Evolutionary conservation across 352 stramenopile genomes (phyloP).

Genomic region (Phytopythium ostracodes): DNA sequence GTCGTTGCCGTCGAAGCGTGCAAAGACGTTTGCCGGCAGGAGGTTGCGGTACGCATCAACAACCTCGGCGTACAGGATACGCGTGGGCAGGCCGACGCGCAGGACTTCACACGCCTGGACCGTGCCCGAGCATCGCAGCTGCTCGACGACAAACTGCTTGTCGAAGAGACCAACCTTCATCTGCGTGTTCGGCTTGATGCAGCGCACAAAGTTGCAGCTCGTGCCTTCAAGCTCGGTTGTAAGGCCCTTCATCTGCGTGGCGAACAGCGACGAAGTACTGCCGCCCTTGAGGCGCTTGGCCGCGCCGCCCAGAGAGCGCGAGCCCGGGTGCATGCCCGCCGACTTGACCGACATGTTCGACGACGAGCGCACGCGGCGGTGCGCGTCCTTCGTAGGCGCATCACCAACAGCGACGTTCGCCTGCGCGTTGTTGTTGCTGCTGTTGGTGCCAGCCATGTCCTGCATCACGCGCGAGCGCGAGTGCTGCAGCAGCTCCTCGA

Average conservation of each 20-base stretch:
- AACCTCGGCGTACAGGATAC: conserved; percentile 83
- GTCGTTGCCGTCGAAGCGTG: conserved; percentile 78
- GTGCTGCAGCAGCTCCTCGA: conserved; percentile 82
- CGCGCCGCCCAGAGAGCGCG: conserved; percentile 25
- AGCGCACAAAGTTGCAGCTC: conserved; percentile 92
- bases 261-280: conserved; percentile 70
- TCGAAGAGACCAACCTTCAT: conserved; percentile 87
- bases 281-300: conserved; percentile 62
- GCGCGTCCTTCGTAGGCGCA: neutral
- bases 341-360: conserved; percentile 47
- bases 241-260: conserved; percentile 83
- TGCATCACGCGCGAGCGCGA: conserved; percentile 69
- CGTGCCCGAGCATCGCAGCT: conserved; percentile 66
- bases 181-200: conserved; percentile 95
- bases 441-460: conserved; percentile 53
- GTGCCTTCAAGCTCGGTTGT: conserved; percentile 82
- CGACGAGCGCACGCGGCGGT: conserved; percentile 35
- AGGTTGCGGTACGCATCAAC: conserved; percentile 78
- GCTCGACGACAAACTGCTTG: conserved; percentile 71
- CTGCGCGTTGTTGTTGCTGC: conserved; percentile 12
- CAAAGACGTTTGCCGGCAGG: conserved; percentile 56
- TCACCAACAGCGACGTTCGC: neutral
- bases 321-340: conserved; percentile 26
- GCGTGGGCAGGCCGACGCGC: conserved; percentile 74
- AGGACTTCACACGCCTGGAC: conserved; percentile 82